phyloP scores from a whole-genome alignment of 2,329 filamentous ascomycete species.

The Zasmidium angulare region DNA sequence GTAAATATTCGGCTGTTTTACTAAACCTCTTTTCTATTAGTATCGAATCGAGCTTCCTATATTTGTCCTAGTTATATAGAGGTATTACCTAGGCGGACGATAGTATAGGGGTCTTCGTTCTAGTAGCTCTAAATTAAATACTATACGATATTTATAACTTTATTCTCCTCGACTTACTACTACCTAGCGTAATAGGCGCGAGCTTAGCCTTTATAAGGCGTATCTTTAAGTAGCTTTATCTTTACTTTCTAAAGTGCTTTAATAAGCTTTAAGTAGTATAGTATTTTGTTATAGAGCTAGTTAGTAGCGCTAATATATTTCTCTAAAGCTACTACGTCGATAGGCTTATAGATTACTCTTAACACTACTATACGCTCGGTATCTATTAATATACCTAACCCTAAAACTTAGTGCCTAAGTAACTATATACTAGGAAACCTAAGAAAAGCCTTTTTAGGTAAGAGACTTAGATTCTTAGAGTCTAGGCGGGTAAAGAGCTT shows the following conservation, averaged over 20 bases:
- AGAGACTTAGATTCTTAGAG: neutral
- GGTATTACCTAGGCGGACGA: no score
- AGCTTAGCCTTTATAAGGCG: neutral
- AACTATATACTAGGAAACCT: neutral
- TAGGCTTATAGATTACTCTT: neutral
- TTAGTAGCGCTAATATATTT: neutral
- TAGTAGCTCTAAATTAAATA: neutral
- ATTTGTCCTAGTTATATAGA: neutral
- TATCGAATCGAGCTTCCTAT: neutral
- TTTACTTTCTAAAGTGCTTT: neutral
- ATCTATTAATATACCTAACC: neutral
- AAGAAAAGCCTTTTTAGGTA: neutral
- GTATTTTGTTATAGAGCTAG: neutral
- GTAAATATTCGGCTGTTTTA: neutral
- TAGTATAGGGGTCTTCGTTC: neutral
- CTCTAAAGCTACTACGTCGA: neutral
- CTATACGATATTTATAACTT: neutral
- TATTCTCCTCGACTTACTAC: neutral
- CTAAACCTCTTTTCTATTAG: neutral
- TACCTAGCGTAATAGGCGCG: neutral
- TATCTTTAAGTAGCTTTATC: no score
- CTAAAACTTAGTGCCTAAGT: neutral
- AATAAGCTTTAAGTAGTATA: neutral
- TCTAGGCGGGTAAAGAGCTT: neutral
- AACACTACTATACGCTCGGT: neutral